These are phyloP conservation scores for Penicillium capsulatum DNA, from an alignment of 2,329 filamentous ascomycete genomes.

Conservation along the genomic window DNA sequence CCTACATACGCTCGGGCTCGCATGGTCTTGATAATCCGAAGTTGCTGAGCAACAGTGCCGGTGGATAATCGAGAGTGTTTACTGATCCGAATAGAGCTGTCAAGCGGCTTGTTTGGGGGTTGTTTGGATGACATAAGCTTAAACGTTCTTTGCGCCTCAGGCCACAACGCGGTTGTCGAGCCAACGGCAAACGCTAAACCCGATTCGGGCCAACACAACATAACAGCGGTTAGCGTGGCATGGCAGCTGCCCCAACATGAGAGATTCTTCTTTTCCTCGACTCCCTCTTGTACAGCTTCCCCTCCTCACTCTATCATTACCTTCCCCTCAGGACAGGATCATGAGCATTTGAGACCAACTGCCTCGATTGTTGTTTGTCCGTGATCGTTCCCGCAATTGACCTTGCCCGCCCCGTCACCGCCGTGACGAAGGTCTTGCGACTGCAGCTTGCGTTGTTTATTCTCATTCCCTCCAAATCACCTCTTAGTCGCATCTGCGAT, in stretches of 20 bases:
- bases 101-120: slow-evolving; percentile 9
- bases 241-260: slow-evolving; percentile 34
- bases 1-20: too few relatives aligned
- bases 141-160: slow-evolving; percentile 20
- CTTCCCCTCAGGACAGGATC: slow-evolving; percentile 15
- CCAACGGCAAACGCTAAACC: slow-evolving; percentile 37
- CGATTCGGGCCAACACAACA: slow-evolving; percentile 34
- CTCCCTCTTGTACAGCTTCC: slow-evolving; percentile 13
- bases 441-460: slow-evolving; percentile 5
- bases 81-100: neutral
- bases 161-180: slow-evolving; percentile 34
- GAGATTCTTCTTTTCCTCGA: slow-evolving; percentile 24
- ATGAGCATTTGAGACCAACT: slow-evolving; percentile 28
- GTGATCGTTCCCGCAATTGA: slow-evolving; percentile 14
- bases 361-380: slow-evolving; percentile 10
- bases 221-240: slow-evolving; percentile 39
- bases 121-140: slow-evolving; percentile 12
- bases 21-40: too few relatives aligned
- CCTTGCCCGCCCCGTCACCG: neutral
- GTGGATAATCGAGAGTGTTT: too few relatives aligned
- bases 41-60: too few relatives aligned
- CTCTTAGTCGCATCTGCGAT: slow-evolving; percentile 2
- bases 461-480: too few relatives aligned
- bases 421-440: slow-evolving; percentile 4
- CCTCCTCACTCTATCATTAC: slow-evolving; percentile 25